These are phyloP conservation scores for Colletotrichum zoysiae DNA, from an alignment of 2,329 filamentous ascomycete genomes.

Conservation along the genomic window DNA sequence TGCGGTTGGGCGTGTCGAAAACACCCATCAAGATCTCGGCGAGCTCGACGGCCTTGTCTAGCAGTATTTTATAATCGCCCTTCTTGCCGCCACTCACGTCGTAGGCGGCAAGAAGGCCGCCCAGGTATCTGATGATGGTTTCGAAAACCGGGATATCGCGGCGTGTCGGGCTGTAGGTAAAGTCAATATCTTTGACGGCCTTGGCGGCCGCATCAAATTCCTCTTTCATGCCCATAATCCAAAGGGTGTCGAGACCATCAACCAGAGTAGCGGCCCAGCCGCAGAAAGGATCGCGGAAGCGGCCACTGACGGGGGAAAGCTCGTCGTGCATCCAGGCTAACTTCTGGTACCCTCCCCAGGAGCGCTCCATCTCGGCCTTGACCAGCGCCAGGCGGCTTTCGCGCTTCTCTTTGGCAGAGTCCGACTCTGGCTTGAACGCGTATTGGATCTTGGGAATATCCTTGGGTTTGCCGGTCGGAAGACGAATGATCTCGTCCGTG, in stretches of 20 bases:
- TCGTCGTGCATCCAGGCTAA: constrained; percentile 91
- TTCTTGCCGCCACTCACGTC: constrained; percentile 78
- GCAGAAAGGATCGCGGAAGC: constrained; percentile 84
- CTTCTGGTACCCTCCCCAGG: constrained; percentile 86
- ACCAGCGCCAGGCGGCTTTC: constrained; percentile 74
- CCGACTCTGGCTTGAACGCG: constrained; percentile 75
- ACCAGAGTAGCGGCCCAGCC: constrained; percentile 92
- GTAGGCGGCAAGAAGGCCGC: constrained; percentile 86
- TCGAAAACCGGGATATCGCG: constrained; percentile 89
- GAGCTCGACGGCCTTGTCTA: constrained; percentile 83
- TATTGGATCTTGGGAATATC: constrained; percentile 83
- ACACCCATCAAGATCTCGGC: constrained; percentile 84
- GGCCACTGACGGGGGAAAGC: constrained; percentile 77
- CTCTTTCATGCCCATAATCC: constrained; percentile 84
- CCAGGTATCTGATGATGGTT: constrained; percentile 91
- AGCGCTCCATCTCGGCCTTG: constrained; percentile 79
- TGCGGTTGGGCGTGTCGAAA: constrained; percentile 93
- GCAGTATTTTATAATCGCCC: constrained; percentile 72
- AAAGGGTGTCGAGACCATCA: constrained; percentile 84
- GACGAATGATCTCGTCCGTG: constrained; percentile 75
- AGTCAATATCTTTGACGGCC: constrained; percentile 81
- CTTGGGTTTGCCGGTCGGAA: constrained; percentile 80
- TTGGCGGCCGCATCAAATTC: constrained; percentile 85
- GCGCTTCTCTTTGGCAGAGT: constrained; percentile 71
- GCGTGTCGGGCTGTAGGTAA: constrained; percentile 75